Evolutionary conservation across 768 basidiomycete species (phyloP).

Genomic region (Daedaleopsis sinensis): DNA sequence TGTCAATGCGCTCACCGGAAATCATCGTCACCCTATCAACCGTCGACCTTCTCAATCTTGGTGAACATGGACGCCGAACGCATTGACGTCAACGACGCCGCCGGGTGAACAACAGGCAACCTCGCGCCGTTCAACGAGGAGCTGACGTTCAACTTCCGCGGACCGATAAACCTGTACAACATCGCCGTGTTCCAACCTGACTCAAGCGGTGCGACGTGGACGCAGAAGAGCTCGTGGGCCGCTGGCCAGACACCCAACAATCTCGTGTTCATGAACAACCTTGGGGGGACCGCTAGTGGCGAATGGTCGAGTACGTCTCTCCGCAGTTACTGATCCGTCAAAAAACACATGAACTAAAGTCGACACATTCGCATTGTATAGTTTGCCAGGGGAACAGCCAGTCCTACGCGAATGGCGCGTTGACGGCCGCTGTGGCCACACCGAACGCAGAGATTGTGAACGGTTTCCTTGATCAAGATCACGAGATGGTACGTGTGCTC

Average conservation of each 20-base stretch:
- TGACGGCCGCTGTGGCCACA: slow-evolving; percentile 24
- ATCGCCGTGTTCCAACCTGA: slow-evolving; percentile 34
- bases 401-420: slow-evolving; percentile 32
- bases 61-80: too few relatives aligned
- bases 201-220: slow-evolving; percentile 28
- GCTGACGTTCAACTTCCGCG: slow-evolving; percentile 31
- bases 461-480: slow-evolving; percentile 13
- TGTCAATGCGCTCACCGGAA: too few relatives aligned
- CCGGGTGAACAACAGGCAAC: slow-evolving; percentile 19
- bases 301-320: slow-evolving; percentile 30
- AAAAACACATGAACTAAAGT: too few relatives aligned
- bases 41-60: too few relatives aligned
- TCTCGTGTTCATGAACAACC: slow-evolving; percentile 37
- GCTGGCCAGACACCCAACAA: slow-evolving; percentile 21
- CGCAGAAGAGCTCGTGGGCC: slow-evolving; percentile 29
- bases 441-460: slow-evolving; percentile 25
- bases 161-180: slow-evolving; percentile 30
- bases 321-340: neutral
- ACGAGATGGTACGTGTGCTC: slow-evolving; percentile 15
- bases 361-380: neutral
- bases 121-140: slow-evolving; percentile 36
- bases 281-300: slow-evolving; percentile 28
- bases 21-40: too few relatives aligned
- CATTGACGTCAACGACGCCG: neutral
- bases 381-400: slow-evolving; percentile 34